Conservation (phyloP, 805 yeast genomes). For the Zygosaccharomyces lentus region DNA sequence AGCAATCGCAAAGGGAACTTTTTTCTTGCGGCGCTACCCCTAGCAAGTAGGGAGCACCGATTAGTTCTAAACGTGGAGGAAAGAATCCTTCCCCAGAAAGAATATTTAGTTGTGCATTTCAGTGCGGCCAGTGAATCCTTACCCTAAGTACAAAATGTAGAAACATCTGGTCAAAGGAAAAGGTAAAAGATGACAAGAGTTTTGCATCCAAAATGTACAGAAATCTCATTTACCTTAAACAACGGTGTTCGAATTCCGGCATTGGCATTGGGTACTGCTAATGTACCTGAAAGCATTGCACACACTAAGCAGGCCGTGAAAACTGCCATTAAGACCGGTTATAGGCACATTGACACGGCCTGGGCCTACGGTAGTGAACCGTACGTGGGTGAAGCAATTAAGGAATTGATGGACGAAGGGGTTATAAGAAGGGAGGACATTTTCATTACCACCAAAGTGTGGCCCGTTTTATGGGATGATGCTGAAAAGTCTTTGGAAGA, state of each 20-base stretch:
- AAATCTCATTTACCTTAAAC: slow-evolving; percentile 44
- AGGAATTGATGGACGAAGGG: slow-evolving; percentile 45
- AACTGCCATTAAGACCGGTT: slow-evolving; percentile 60
- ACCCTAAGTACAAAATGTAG: no score
- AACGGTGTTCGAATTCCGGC: slow-evolving; percentile 62
- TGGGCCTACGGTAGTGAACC: slow-evolving; percentile 63
- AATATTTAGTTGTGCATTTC: not conserved
- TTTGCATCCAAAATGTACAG: slow-evolving; percentile 36
- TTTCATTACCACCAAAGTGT: slow-evolving; percentile 70
- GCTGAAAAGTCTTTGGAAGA: slow-evolving; percentile 51
- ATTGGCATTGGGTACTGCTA: slow-evolving; percentile 65
- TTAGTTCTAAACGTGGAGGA: not conserved
- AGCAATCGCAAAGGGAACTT: slow-evolving; percentile 1
- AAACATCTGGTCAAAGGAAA: not conserved
- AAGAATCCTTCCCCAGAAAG: not conserved
- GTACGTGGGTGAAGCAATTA: slow-evolving; percentile 59
- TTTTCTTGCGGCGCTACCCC: not conserved
- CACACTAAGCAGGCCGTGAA: slow-evolving; percentile 50
- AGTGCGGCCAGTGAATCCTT: not conserved
- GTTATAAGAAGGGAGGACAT: slow-evolving; percentile 50
- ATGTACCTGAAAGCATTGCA: slow-evolving; percentile 45
- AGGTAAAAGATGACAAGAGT: slow-evolving; percentile 9
- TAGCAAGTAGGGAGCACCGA: not conserved
- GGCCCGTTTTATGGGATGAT: slow-evolving; percentile 50
- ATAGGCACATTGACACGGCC: slow-evolving; percentile 74